These are phyloP conservation scores for Dendrocalamus sinicus DNA, from an alignment of 176 grass and related monocot species.

Conservation along the genomic window DNA sequence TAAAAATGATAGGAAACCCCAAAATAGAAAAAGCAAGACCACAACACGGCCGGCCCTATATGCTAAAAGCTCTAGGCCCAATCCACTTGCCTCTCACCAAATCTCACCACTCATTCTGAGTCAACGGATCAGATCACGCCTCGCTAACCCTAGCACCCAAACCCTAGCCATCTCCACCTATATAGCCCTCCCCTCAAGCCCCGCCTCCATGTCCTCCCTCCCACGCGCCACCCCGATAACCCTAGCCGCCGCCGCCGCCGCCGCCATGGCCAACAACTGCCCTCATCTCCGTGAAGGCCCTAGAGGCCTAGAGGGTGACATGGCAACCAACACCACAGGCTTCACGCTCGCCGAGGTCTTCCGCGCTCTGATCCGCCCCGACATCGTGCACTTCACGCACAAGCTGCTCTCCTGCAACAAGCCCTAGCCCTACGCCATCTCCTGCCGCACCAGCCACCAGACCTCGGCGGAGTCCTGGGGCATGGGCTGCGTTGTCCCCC, in stretches of 20 bases:
- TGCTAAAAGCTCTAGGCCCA: not conserved
- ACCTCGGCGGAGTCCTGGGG: too few relatives aligned
- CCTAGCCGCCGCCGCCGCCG: slow-evolving; percentile 29
- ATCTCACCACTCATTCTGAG: slow-evolving; percentile 1
- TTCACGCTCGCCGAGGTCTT: slow-evolving; percentile 54
- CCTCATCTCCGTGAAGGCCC: slow-evolving; percentile 63
- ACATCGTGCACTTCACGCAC: slow-evolving; percentile 55
- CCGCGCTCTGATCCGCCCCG: slow-evolving; percentile 57
- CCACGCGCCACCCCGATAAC: slow-evolving; percentile 6
- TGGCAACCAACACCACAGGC: slow-evolving; percentile 49
- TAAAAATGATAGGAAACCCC: not conserved
- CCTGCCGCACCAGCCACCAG: too few relatives aligned
- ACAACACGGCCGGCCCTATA: not conserved
- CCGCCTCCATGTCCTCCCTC: slow-evolving; percentile 10
- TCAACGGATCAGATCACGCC: slow-evolving; percentile 8
- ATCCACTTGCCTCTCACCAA: not conserved
- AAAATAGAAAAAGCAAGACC: not conserved
- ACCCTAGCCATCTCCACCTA: slow-evolving; percentile 36
- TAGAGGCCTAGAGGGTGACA: slow-evolving; percentile 76
- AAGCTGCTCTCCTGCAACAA: too few relatives aligned
- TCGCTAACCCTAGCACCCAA: not conserved
- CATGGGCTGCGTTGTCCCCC: too few relatives aligned
- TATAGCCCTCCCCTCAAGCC: not conserved
- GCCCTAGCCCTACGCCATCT: too few relatives aligned
- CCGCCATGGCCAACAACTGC: slow-evolving; percentile 51